A percentile compares a stretch with the other conserved stretches of the same genome.
phyloP scores from a whole-genome alignment of 1,284 basidiomycete species.

The Ustilago curta region DNA sequence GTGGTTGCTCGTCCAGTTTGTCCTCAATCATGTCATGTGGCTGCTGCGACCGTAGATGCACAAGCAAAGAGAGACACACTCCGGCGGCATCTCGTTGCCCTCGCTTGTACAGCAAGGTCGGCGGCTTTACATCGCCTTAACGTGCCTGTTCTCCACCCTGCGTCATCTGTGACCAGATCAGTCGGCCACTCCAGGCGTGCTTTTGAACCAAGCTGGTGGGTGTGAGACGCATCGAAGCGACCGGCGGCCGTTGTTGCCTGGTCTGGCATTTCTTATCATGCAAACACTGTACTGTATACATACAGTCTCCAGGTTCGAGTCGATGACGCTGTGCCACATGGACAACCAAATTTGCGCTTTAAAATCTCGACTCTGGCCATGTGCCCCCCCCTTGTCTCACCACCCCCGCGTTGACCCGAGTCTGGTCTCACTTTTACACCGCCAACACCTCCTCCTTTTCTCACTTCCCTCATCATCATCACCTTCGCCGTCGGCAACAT shows the following conservation, averaged over 20 bases:
- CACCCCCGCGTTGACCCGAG: slow-evolving; percentile 2
- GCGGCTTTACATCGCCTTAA: slow-evolving; percentile 1
- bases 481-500: background rate
- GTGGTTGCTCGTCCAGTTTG: background rate
- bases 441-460: background rate
- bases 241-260: background rate
- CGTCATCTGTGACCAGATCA: too few species aligned
- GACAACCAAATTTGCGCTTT: too few species aligned
- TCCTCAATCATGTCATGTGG: background rate
- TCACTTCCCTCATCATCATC: background rate
- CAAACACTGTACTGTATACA: background rate
- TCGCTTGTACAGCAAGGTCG: background rate
- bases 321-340: slow-evolving; percentile 7
- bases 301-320: background rate
- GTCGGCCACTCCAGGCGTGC: too few species aligned
- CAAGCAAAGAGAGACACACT: background rate
- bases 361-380: background rate
- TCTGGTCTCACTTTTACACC: too few species aligned
- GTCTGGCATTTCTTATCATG: background rate
- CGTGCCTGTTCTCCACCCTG: background rate
- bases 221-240: background rate
- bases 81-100: slow-evolving; percentile 2
- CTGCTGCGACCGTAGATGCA: background rate
- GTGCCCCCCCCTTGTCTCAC: background rate
- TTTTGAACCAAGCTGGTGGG: too few species aligned